These are phyloP conservation scores for Fusarium decemcellulare DNA, from an alignment of 2,329 filamentous ascomycete species.

Conservation along the genomic window DNA sequence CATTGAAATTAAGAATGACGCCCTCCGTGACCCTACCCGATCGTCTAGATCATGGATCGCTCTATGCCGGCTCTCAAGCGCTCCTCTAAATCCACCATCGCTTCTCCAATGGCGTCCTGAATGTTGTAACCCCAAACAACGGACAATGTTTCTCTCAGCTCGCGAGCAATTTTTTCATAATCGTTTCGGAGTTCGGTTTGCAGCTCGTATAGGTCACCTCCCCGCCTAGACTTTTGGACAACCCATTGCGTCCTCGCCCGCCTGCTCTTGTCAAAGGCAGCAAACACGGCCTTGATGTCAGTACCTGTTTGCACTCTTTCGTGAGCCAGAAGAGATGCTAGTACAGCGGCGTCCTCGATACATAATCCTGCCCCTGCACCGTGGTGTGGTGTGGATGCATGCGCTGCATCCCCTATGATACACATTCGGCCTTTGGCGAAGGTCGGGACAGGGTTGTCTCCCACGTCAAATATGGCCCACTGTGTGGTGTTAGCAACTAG, in stretches of 20 bases:
- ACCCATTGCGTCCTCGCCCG: conserved; percentile 6
- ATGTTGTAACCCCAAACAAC: background rate
- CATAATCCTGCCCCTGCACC: background rate
- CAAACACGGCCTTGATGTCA: background rate
- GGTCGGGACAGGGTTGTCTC: background rate
- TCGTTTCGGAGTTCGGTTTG: background rate
- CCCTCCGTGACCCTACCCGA: too few relatives aligned
- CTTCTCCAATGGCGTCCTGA: background rate
- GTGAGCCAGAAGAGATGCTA: conserved; percentile 3
- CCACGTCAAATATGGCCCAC: conserved; percentile 11
- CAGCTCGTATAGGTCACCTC: background rate
- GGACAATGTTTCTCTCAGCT: background rate
- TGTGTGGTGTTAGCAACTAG: background rate
- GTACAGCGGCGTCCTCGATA: background rate
- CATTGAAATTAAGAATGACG: too few relatives aligned
- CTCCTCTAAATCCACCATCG: background rate
- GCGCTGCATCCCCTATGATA: conserved; percentile 4
- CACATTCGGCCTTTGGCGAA: background rate
- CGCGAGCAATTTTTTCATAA: background rate
- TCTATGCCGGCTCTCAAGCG: too few relatives aligned
- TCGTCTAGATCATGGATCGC: too few relatives aligned
- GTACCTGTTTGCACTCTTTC: background rate
- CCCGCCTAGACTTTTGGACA: background rate
- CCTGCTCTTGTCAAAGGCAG: background rate
- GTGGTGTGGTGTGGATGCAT: background rate